phyloP scores from a whole-genome alignment of 2,329 filamentous ascomycete species.

The Chlorencoelia australis region DNA sequence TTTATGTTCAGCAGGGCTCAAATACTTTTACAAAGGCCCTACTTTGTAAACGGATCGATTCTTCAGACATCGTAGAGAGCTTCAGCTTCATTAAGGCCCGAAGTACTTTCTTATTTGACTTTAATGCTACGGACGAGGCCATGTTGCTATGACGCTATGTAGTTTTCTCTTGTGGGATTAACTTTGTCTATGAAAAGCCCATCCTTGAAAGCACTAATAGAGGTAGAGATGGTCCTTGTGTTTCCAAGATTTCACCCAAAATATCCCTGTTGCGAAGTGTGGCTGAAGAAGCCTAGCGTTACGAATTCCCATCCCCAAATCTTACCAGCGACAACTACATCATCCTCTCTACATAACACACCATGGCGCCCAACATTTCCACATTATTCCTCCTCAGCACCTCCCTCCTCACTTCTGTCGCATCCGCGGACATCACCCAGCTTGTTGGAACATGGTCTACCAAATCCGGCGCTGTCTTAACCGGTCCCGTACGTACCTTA shows the following conservation, averaged over 20 bases:
- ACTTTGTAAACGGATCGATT: constrained; percentile 63
- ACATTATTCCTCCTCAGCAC: constrained; percentile 28
- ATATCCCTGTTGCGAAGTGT: neutral
- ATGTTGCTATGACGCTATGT: too few relatives aligned
- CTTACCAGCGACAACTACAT: constrained; percentile 5
- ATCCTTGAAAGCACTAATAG: neutral
- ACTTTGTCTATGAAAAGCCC: neutral
- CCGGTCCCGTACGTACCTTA: constrained; percentile 50
- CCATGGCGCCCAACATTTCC: constrained; percentile 25
- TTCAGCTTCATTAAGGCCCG: constrained; percentile 58
- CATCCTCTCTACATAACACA: too few relatives aligned
- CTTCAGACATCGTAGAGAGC: constrained; percentile 50
- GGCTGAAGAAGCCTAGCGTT: neutral
- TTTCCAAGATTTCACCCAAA: neutral
- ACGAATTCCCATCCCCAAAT: constrained; percentile 5
- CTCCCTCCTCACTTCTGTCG: constrained; percentile 21
- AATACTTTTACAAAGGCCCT: constrained; percentile 25
- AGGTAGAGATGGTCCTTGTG: neutral
- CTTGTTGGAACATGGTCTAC: constrained; percentile 64
- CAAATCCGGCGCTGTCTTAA: constrained; percentile 59
- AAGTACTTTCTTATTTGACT: constrained; percentile 65
- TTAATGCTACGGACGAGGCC: constrained; percentile 34
- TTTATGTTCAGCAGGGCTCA: constrained; percentile 4
- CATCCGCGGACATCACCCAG: constrained; percentile 33
- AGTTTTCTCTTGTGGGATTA: too few relatives aligned